These are phyloP conservation scores for Coemansia sp. DNA, from an alignment of 192 early-diverging fungal species.

Conservation along the genomic window DNA sequence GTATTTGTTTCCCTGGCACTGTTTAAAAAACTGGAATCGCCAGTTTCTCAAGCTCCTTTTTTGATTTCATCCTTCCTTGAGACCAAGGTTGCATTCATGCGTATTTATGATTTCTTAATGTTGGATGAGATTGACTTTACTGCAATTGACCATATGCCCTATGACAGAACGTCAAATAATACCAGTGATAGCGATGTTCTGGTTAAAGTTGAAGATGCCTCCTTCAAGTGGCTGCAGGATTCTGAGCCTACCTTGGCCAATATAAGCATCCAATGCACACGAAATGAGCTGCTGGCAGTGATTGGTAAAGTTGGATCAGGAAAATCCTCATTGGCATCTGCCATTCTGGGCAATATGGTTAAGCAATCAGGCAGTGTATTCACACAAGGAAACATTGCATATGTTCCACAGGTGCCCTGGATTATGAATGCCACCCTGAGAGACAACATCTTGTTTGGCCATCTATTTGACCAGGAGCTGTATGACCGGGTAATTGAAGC, in stretches of 20 bases:
- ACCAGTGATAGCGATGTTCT: conserved; percentile 11
- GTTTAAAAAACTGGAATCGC: conserved; percentile 88
- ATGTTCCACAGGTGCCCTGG: conserved; percentile 62
- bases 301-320: conserved; percentile 63
- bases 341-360: conserved; percentile 59
- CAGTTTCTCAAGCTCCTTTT: conserved; percentile 74
- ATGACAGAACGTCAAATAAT: conserved; percentile 8
- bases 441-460: conserved; percentile 68
- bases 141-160: conserved; percentile 48
- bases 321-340: conserved; percentile 62
- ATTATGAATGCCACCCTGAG: conserved; percentile 55
- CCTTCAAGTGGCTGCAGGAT: conserved; percentile 55
- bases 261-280: conserved; percentile 39
- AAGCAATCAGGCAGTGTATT: conserved; percentile 26
- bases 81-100: conserved; percentile 73
- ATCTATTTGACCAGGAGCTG: conserved; percentile 46
- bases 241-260: conserved; percentile 18
- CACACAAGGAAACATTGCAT: conserved; percentile 46
- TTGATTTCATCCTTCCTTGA: conserved; percentile 74
- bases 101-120: conserved; percentile 70
- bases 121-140: conserved; percentile 71
- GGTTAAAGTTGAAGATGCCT: conserved; percentile 12
- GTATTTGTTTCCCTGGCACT: conserved; percentile 87
- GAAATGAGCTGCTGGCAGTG: conserved; percentile 56
- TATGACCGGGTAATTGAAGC: conserved; percentile 58